These are phyloP conservation scores for Neofusicoccum cordaticola DNA, from an alignment of 2,329 filamentous ascomycete species.

Conservation along the genomic window DNA sequence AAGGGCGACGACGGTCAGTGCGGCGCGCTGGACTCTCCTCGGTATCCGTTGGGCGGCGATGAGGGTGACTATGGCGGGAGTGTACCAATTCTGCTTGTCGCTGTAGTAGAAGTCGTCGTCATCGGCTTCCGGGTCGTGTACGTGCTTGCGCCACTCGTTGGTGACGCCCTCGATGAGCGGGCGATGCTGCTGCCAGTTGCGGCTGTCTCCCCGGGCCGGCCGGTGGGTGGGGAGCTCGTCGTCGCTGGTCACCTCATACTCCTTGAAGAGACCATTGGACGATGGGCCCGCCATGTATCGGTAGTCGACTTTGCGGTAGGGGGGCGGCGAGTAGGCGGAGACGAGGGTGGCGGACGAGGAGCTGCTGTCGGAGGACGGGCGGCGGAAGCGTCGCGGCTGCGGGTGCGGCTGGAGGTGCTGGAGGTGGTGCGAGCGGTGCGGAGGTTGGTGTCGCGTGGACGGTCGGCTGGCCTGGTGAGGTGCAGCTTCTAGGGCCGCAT, in stretches of 20 bases:
- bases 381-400: not conserved
- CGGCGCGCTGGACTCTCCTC: conserved; percentile 34
- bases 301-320: not conserved
- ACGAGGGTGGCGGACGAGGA: conserved; percentile 14
- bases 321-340: conserved; percentile 3
- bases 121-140: conserved; percentile 41
- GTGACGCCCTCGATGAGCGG: conserved; percentile 25
- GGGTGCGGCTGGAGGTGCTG: not conserved
- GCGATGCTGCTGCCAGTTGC: conserved; percentile 14
- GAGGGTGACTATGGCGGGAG: conserved; percentile 31
- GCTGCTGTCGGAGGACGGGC: not conserved
- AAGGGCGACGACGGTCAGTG: conserved; percentile 31
- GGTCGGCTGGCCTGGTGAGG: not conserved
- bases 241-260: not conserved
- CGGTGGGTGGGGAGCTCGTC: conserved; percentile 9
- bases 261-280: conserved; percentile 8
- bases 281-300: conserved; percentile 14
- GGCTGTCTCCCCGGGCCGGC: not conserved
- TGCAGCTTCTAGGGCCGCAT: not conserved
- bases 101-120: conserved; percentile 38
- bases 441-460: not conserved
- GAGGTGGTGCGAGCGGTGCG: not conserved
- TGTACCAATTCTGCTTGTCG: conserved; percentile 32
- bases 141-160: conserved; percentile 23
- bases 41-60: conserved; percentile 30